phyloP scores from a whole-genome alignment of 2,329 filamentous ascomycete species.

The Trichocomaceae sp. region DNA sequence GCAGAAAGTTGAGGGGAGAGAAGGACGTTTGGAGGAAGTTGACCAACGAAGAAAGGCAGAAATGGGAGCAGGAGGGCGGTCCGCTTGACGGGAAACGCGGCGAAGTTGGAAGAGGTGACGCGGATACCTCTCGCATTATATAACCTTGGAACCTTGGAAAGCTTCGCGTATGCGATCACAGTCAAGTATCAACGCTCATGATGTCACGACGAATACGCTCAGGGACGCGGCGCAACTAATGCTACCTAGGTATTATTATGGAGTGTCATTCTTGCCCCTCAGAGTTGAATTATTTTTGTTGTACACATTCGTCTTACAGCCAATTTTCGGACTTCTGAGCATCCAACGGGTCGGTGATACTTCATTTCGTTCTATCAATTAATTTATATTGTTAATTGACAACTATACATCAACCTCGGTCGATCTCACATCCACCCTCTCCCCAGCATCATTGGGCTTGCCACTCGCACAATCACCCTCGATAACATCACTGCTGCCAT shows the following conservation, averaged over 20 bases:
- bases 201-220: neutral
- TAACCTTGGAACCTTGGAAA: neutral
- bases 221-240: neutral
- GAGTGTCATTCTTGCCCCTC: neutral
- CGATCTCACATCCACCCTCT: conserved; percentile 2
- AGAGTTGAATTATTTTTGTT: neutral
- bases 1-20: conserved; percentile 4
- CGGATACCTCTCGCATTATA: conserved; percentile 1
- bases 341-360: no score
- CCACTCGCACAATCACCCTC: neutral
- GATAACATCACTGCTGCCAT: neutral
- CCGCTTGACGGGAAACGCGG: neutral
- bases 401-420: conserved; percentile 3
- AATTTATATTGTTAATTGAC: neutral
- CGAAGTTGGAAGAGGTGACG: neutral
- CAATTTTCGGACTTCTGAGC: no score
- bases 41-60: conserved; percentile 5
- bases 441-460: neutral
- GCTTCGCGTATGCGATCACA: no score
- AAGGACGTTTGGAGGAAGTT: conserved; percentile 6
- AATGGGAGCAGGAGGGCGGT: neutral
- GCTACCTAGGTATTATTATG: no score
- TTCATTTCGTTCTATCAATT: no score
- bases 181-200: neutral
- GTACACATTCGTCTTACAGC: no score